Evolutionary conservation across 1,284 basidiomycete species (phyloP), one percentile per base, ranked within the genome.

Genomic region (Entoloma clypeatum): DNA sequence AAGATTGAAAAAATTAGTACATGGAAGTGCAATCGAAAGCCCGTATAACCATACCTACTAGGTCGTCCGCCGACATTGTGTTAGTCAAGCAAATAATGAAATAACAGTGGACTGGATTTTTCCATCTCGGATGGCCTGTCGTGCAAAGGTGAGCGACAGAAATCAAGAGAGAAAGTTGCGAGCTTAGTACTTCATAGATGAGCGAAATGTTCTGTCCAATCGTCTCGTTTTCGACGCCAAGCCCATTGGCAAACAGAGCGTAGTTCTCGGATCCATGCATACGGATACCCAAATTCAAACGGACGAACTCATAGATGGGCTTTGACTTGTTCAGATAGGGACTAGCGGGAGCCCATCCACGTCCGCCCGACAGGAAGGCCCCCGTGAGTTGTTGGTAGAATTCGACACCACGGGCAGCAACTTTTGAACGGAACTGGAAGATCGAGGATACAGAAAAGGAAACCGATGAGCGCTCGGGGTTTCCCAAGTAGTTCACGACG

Each of bases 251-350:
- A 55, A 84, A 85, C 31, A 63, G 57, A 28, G 62, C 61, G 48
- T 73, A 60, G 56, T 90, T 90, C 55, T 86, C 83, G 11, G 65
- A 58, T 5, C 87, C 86, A 50, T 87, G 80, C 79, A 89, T 90
- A 48, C 64, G 68, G 25, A 91, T 70, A 3, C 79, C 81, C n/a
- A 90, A 68, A 14, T 68, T 72, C 30, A 74, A 53, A 22, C 87
- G 72, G n/a, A 91, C 71, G 53, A 77, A 91, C 57, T 81, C 76
- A 60, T 91, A 91, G 43, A 90, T 57, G 3, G 71, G 63, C 29
- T 74, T 72, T 4, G 86, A 86, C 47, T 75, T 75, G 24, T 78
- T 79, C 39, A 91, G 69, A 56, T 75, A 76, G n/a, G 57, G 49
- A 40, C 75, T 74, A 3, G 88, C 82, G 2, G 85, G 81, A 5